Percentiles rank a stretch among this genome's conserved stretches.
phyloP scores from a whole-genome alignment of 768 basidiomycete species.

The Amanita thiersii region DNA sequence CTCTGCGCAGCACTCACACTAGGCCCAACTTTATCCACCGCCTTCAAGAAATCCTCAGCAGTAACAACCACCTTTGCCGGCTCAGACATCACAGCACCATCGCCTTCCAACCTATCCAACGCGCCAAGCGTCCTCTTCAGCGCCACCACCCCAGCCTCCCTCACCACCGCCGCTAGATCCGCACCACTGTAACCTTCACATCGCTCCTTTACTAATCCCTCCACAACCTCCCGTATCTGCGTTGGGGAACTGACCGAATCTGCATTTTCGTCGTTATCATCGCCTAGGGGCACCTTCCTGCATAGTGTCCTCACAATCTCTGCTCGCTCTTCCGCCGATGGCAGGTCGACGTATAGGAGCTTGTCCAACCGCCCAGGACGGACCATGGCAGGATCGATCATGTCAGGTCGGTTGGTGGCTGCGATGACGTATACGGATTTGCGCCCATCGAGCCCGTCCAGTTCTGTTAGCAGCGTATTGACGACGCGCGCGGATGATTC shows the following conservation, averaged over 20 bases:
- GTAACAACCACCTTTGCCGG: slow-evolving; percentile 38
- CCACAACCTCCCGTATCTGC: slow-evolving; percentile 18
- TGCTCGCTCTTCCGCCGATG: slow-evolving; percentile 59
- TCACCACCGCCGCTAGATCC: slow-evolving; percentile 79
- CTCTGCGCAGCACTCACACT: slow-evolving; percentile 81
- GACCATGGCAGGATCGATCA: slow-evolving; percentile 97
- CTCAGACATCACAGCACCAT: slow-evolving; percentile 1
- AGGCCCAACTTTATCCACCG: slow-evolving; percentile 75
- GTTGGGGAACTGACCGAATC: slow-evolving; percentile 12
- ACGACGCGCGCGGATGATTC: slow-evolving; percentile 92
- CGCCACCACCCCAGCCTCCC: slow-evolving; percentile 87
- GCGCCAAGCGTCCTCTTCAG: slow-evolving; percentile 61
- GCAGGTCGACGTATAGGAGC: slow-evolving; percentile 87
- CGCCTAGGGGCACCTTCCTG: slow-evolving; percentile 59
- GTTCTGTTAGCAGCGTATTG: slow-evolving; percentile 89
- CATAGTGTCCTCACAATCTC: slow-evolving; percentile 80
- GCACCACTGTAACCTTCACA: slow-evolving; percentile 92
- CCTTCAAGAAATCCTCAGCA: slow-evolving; percentile 61
- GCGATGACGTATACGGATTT: slow-evolving; percentile 90
- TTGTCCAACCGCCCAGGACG: slow-evolving; percentile 95
- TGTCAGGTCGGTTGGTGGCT: slow-evolving; percentile 92
- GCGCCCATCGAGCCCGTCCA: slow-evolving; percentile 84
- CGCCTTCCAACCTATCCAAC: slow-evolving; percentile 49
- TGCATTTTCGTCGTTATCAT: slow-evolving; percentile 7
- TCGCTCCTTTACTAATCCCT: slow-evolving; percentile 41